Evolutionary conservation across 768 basidiomycete genomes (phyloP), one percentile per base, ranked within the genome.

Genomic region (Collybia sp.): DNA sequence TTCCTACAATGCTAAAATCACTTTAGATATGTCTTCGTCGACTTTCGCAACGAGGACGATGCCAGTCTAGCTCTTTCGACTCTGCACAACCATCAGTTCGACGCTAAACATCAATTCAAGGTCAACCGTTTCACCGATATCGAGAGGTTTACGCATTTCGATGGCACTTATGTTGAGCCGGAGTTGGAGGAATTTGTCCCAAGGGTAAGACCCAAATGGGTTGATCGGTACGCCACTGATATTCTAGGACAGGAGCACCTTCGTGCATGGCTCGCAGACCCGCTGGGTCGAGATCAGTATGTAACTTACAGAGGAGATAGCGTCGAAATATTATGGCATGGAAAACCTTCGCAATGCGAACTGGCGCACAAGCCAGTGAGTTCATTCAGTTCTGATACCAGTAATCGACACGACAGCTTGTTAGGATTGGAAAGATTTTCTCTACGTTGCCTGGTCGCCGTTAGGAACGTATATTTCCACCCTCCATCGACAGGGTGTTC

Each of bases 371-470:
- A 90, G 71, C 77, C 79, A 47, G 93, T 92, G 56, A 53, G 83
- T 69, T 48, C 44, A 17, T 32, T 17, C 25, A 12, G 43, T 40
- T 33, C 41, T 41, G 6, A 30, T 48, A 13, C 30, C 40, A 16
- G 41, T 59, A 16, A 53, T 52, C 35, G 35, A 20, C 49, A 53
- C 52, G 52, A 48, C 35, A 18, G 47, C 33, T 32, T 40, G 35
- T 2, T 57, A 92, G 90, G 87, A 88, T 61, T 97, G 96, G 93
- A 96, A 91, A 59, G 93, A 98, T 47, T 76, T 78, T 59, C 79
- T 95, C 42, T 99, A 95, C 66, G 85, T 93, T 15, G 86, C 88
- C 25, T 99, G 96, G 96, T 98, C 96, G 16, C 94, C 94, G 15
- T 75, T 87, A 44, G 96, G 96, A 30, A 97, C 94, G n/a, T 91